Evolutionary conservation across 1,139 yeast genomes (phyloP).

Genomic region (Nakaseomyces kungkrabaensis): DNA sequence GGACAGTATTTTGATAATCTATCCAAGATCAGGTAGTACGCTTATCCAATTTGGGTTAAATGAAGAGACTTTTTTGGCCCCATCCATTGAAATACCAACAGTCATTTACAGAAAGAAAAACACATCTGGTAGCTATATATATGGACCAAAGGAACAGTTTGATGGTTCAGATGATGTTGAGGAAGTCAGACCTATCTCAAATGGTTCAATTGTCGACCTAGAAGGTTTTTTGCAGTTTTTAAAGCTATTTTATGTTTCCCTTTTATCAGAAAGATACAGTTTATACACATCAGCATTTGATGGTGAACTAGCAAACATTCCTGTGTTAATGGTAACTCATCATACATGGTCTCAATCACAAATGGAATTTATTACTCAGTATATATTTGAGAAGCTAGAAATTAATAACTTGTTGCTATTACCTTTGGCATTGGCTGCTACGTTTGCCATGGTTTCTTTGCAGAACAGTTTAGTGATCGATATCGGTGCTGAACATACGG

Average conservation of each 20-base stretch:
- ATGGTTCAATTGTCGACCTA: conserved; percentile 54
- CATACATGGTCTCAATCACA: conserved; percentile 59
- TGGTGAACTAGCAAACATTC: conserved; percentile 31
- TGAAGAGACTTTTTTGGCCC: conserved; percentile 64
- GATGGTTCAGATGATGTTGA: conserved; percentile 21
- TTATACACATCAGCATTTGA: conserved; percentile 40
- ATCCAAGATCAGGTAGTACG: conserved; percentile 74
- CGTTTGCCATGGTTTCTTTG: conserved; percentile 62
- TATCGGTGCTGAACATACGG: conserved; percentile 67
- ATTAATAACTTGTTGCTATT: conserved; percentile 64
- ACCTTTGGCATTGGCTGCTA: conserved; percentile 60
- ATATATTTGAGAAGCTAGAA: conserved; percentile 62
- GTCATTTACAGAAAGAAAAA: conserved; percentile 49
- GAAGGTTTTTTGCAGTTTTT: conserved; percentile 64
- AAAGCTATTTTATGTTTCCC: conserved; percentile 49
- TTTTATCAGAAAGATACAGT: conserved; percentile 30
- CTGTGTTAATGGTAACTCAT: conserved; percentile 55
- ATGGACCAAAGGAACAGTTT: conserved; percentile 34
- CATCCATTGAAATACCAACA: conserved; percentile 66
- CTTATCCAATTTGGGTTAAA: conserved; percentile 72
- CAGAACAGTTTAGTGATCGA: conserved; percentile 64
- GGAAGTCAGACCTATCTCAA: conserved; percentile 52
- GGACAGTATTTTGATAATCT: conserved; percentile 43
- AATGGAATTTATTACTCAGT: conserved; percentile 62
- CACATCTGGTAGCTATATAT: conserved; percentile 35